phyloP scores from a whole-genome alignment of 495 filamentous ascomycete species.

The Penicillium canescens region DNA sequence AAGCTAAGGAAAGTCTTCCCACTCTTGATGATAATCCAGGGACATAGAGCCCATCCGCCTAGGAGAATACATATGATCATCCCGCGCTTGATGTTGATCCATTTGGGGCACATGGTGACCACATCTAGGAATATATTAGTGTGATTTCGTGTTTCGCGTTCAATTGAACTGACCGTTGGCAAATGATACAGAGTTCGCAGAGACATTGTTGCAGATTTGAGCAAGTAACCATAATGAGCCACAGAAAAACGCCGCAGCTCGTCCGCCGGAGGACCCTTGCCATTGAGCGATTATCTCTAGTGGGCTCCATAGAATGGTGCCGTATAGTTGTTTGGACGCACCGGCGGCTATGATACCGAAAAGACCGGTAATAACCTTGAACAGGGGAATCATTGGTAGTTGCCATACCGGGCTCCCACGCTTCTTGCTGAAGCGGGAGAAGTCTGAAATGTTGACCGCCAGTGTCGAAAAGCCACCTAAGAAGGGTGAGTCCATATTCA shows the following conservation, averaged over 20 bases:
- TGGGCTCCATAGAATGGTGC: slow-evolving; percentile 54
- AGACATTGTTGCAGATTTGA: slow-evolving; percentile 29
- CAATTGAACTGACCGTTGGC: background rate
- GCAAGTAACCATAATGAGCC: background rate
- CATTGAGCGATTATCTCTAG: slow-evolving; percentile 50
- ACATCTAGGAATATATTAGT: background rate
- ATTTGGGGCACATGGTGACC: slow-evolving; percentile 55
- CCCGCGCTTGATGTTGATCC: slow-evolving; percentile 59
- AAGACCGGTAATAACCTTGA: slow-evolving; percentile 52
- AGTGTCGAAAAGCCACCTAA: slow-evolving; percentile 26
- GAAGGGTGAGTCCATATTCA: background rate
- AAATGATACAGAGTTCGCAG: slow-evolving; percentile 53
- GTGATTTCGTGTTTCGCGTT: no score
- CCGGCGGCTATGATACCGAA: slow-evolving; percentile 54
- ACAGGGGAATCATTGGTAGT: slow-evolving; percentile 56
- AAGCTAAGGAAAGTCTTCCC: slow-evolving; percentile 56
- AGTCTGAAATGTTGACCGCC: slow-evolving; percentile 58
- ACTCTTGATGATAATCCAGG: slow-evolving; percentile 62
- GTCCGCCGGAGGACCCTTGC: slow-evolving; percentile 38
- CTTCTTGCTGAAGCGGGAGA: slow-evolving; percentile 56
- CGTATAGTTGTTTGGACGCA: slow-evolving; percentile 50
- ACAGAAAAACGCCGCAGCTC: slow-evolving; percentile 59
- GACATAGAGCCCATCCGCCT: slow-evolving; percentile 56
- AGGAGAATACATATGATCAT: slow-evolving; percentile 54
- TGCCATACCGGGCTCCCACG: slow-evolving; percentile 54